phyloP scores from a whole-genome alignment of 352 stramenopile genomes.

The Globisporangium recalcitrans region DNA sequence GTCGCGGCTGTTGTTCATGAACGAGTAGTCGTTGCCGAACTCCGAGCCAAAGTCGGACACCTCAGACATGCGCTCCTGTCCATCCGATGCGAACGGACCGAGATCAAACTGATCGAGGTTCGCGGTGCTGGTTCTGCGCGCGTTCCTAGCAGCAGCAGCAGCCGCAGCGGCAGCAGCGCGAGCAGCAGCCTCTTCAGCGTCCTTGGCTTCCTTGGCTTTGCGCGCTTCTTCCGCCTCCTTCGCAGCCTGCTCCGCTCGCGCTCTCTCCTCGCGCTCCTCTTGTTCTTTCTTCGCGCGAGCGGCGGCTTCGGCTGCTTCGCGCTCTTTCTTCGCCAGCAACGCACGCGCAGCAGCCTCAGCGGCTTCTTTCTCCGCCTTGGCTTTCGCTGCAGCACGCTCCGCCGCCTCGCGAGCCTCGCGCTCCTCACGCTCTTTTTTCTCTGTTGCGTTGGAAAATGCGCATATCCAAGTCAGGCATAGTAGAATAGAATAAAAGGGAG shows the following conservation, averaged over 20 bases:
- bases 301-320: conserved; percentile 37
- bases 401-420: conserved; percentile 45
- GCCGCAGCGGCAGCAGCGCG: conserved; percentile 24
- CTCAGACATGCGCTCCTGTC: conserved; percentile 54
- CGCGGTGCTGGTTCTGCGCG: conserved; percentile 27
- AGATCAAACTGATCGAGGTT: conserved; percentile 75
- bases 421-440: conserved; percentile 40
- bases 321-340: conserved; percentile 40
- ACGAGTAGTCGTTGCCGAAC: conserved; percentile 52
- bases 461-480: too few relatives aligned
- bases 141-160: conserved; percentile 23
- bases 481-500: too few relatives aligned
- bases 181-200: conserved; percentile 23
- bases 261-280: conserved; percentile 32
- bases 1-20: conserved; percentile 54
- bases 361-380: conserved; percentile 46
- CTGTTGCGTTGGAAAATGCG: too few relatives aligned
- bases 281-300: conserved; percentile 40
- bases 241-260: conserved; percentile 23
- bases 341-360: conserved; percentile 37
- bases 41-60: conserved; percentile 59
- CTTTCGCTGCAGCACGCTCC: conserved; percentile 37
- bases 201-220: conserved; percentile 16
- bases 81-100: conserved; percentile 31
- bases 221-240: conserved; percentile 17